A percentile compares a stretch with the other conserved stretches of the same genome.
phyloP scores from a whole-genome alignment of 768 basidiomycete species.

The Tylopilus balloui region DNA sequence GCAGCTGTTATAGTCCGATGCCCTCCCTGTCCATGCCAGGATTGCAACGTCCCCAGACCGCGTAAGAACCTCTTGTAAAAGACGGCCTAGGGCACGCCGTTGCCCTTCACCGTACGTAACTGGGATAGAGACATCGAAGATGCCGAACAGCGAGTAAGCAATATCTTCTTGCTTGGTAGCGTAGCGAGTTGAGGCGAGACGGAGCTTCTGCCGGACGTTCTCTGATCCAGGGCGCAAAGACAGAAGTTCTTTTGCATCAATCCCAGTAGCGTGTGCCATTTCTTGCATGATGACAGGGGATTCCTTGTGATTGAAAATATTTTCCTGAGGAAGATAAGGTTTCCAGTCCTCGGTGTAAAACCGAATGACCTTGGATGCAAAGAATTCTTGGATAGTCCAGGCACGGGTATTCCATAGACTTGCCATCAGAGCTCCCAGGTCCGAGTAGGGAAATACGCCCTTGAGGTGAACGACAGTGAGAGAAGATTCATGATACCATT shows the following conservation, averaged over 20 bases:
- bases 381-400: slow-evolving; percentile 23
- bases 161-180: slow-evolving; percentile 25
- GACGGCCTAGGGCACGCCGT: slow-evolving; percentile 20
- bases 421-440: slow-evolving; percentile 4
- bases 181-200: slow-evolving; percentile 17
- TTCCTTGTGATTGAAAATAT: slow-evolving; percentile 15
- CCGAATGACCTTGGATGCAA: slow-evolving; percentile 21
- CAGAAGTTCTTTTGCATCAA: slow-evolving; percentile 10
- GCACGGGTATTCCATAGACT: slow-evolving; percentile 26
- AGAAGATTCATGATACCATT: slow-evolving; percentile 25
- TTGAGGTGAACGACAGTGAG: slow-evolving; percentile 23
- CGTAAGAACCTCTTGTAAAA: slow-evolving; percentile 15
- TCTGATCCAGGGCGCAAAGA: slow-evolving; percentile 14
- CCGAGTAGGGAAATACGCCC: slow-evolving; percentile 8
- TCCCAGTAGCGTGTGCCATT: slow-evolving; percentile 13
- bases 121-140: slow-evolving; percentile 19
- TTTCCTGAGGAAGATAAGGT: slow-evolving; percentile 14
- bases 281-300: slow-evolving; percentile 18
- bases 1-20: slow-evolving; percentile 23
- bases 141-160: slow-evolving; percentile 26
- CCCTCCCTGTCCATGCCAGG: slow-evolving; percentile 19
- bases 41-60: slow-evolving; percentile 13
- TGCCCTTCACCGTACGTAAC: slow-evolving; percentile 25
- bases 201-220: slow-evolving; percentile 14
- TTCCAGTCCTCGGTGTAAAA: slow-evolving; percentile 17